These are phyloP conservation scores for Barnettozyma wickerhamii DNA, from an alignment of 805 yeast genomes.

Conservation along the genomic window DNA sequence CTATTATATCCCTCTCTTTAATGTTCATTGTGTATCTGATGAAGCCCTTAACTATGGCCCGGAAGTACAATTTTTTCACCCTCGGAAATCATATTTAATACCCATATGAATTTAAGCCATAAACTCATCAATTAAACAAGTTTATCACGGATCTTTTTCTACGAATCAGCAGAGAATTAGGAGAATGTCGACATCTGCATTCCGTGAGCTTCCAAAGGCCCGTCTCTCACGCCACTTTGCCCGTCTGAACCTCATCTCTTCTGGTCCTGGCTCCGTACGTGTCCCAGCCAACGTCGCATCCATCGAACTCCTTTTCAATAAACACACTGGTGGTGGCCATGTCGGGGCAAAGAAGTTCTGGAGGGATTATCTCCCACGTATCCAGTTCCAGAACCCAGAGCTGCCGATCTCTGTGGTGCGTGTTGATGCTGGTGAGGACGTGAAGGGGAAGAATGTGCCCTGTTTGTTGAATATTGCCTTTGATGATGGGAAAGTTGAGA, in stretches of 20 bases:
- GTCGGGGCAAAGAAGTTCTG: conserved; percentile 68
- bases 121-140: too few relatives aligned
- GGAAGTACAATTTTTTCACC: background rate
- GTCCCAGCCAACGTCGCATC: conserved; percentile 34
- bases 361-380: conserved; percentile 67
- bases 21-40: too few relatives aligned
- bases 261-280: conserved; percentile 38
- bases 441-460: conserved; percentile 42
- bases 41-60: background rate
- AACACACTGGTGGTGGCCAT: conserved; percentile 45
- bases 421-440: conserved; percentile 35
- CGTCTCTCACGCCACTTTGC: conserved; percentile 43
- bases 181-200: conserved; percentile 10
- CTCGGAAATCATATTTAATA: background rate
- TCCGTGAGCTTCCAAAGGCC: conserved; percentile 33
- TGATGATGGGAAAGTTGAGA: conserved; percentile 32
- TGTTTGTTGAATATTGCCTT: conserved; percentile 39
- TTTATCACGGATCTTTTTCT: too few relatives aligned
- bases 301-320: conserved; percentile 52
- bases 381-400: conserved; percentile 79
- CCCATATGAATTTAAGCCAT: too few relatives aligned
- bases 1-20: background rate
- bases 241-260: conserved; percentile 48
- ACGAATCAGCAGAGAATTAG: too few relatives aligned
- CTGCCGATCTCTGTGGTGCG: conserved; percentile 58